Base-by-base conservation (phyloP, 1,139 yeast species). In the Lodderomyces margitis region DNA sequence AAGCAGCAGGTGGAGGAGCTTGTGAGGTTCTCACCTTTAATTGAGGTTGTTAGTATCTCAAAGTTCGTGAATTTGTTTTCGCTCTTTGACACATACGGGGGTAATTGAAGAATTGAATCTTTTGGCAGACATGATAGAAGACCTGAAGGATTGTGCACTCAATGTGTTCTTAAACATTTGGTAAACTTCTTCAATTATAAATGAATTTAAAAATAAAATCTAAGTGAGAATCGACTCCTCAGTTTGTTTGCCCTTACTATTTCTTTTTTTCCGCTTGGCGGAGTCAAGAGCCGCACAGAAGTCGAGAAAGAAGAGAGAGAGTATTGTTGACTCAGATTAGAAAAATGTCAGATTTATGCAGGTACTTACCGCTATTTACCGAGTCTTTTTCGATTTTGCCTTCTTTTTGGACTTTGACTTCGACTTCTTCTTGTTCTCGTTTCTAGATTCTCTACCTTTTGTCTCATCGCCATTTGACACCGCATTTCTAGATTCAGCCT, bases 1-100 rank as follows among this genome's bases (percentile, higher is more conserved):
- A 81, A 42, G 96, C 97, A 39, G 96, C 96, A 50, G 97, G 95
- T 47, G 95, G 88, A 55, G 98, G 97, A 28, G 96, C 96, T 53
- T 74, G 75, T 48, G 80, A 74, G 43, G 95, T 83, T 57, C 74
- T 72, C 44, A 81, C 78, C 82, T 78, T 44, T 4, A 37, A 28
- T 28, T 28, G 5, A n/a, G n/a, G n/a, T 28, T 4, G 32, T 28
- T 28, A 28, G 32, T 28, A 28, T 8, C 30, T n/a, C 7, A 24
- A 10, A 25, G 12, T 12, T 28, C 32, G 12, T 4, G 12, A 17
- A 28, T 21, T 23, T 14, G 24, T 21, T 9, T 25, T 28, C 32
- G 10, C 19, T 23, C 7, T 23, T 28, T 7, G 10, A 14, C 15
- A 68, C 77, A 33, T 67, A 73, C 79, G 45, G 79, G 71, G 46